Evolutionary conservation across 2,329 filamentous ascomycete genomes (phyloP).

Genomic region (Fusarium zealandicum): DNA sequence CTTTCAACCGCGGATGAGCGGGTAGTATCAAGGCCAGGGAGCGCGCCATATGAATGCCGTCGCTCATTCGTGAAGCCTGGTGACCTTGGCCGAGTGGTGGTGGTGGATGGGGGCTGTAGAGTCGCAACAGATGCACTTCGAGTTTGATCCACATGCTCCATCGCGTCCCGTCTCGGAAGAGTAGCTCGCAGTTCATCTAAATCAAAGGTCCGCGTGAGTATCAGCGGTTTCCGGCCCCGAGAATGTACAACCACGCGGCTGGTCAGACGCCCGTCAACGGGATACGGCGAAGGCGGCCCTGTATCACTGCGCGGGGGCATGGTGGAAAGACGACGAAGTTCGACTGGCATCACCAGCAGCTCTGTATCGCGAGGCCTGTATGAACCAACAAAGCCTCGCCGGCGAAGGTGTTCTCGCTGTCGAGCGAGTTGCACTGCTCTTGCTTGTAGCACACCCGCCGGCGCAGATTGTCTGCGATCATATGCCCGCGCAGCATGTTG

Average conservation of each 20-base stretch:
- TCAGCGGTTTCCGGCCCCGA: slow-evolving; percentile 52
- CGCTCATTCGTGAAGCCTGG: slow-evolving; percentile 12
- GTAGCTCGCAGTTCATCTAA: slow-evolving; percentile 56
- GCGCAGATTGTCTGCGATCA: slow-evolving; percentile 35
- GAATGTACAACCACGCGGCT: slow-evolving; percentile 43
- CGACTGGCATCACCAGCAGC: slow-evolving; percentile 39
- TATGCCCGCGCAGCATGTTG: background rate
- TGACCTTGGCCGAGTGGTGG: slow-evolving; percentile 11
- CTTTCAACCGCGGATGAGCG: slow-evolving; percentile 8
- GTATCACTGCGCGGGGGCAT: slow-evolving; percentile 14
- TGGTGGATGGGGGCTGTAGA: slow-evolving; percentile 11
- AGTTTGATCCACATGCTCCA: slow-evolving; percentile 7
- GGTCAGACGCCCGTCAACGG: slow-evolving; percentile 31
- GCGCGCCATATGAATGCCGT: slow-evolving; percentile 23
- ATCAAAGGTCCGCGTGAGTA: slow-evolving; percentile 60
- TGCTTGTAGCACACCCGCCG: slow-evolving; percentile 15
- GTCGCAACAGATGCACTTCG: slow-evolving; percentile 27
- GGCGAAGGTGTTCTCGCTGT: slow-evolving; percentile 36
- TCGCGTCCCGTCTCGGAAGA: slow-evolving; percentile 48
- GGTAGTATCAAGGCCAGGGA: background rate
- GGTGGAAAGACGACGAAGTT: slow-evolving; percentile 32
- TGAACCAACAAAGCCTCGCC: slow-evolving; percentile 23
- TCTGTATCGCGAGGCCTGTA: slow-evolving; percentile 29
- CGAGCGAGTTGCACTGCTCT: slow-evolving; percentile 37
- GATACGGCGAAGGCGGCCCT: slow-evolving; percentile 24